Base-by-base conservation (phyloP, 768 basidiomycete genomes). In the Termitomyces sp. region DNA sequence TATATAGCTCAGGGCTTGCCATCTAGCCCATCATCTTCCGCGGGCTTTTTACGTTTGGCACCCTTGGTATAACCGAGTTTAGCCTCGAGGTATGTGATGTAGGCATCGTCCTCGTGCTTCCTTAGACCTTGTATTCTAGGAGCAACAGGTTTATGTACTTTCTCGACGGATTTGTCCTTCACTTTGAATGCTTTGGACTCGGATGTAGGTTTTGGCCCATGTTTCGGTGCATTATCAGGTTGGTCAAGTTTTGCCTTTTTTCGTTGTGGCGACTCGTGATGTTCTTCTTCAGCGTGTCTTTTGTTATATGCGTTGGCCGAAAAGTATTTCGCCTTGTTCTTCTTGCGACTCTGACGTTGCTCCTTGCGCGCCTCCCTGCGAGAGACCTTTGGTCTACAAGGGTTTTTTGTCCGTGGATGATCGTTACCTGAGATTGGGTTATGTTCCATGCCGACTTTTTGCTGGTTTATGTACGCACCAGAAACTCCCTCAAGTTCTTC, bases 81-180 rank as follows among this genome's bases (percentile, higher is more conserved):
- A 0, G 80, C 75, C 69, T 98, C 95, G 12, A 97, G 73, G 72
- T 89, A 86, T 0, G 85, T 80, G 45, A 98, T 97, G 66, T 95
- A 92, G 0, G 81, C 79, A 65, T 95, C 94, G 64, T 98, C 95
- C 34, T 88, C 80, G 31, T 77, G 71, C 59, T 91, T 82, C 56
- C 73, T 72, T 33, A 68, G 74, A 44, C 58, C 33, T 20, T 45
- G 60, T 62, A 28, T 52, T 18, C 39, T 61, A 28, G 52, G 26
- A 16, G 45, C 18, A 51, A 53, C 55, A 44, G 62, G 54, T 0
- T 64, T 65, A 4, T 57, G 62, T 0, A 74, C 68, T 58, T 69
- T 77, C 50, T 75, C 73, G 12, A 76, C 65, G 1, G 75, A 67
- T 1, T 71, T 74, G 57, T 65, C 66, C 22, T 63, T 54, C 7